Evolutionary conservation across 768 basidiomycete species (phyloP).

Genomic region (Serendipita sp.): DNA sequence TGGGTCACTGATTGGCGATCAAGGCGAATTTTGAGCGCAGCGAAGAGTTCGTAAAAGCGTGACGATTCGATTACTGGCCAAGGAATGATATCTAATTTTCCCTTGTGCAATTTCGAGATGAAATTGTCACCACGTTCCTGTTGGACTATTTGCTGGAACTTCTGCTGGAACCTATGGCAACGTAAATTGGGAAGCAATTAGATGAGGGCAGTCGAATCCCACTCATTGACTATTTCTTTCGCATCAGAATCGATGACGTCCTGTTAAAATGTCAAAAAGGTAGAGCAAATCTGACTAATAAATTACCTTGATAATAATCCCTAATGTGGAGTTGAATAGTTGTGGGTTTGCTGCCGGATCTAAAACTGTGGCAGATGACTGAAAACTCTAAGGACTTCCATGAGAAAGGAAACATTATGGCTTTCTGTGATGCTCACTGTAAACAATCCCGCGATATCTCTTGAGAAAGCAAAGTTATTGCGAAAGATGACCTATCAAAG

Average conservation of each 20-base stretch:
- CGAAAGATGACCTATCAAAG: constrained; percentile 39
- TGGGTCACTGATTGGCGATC: constrained; percentile 37
- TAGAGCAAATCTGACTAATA: neutral
- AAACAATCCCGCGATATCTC: constrained; percentile 45
- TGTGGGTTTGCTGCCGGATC: constrained; percentile 43
- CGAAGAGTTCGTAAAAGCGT: constrained; percentile 44
- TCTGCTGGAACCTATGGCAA: constrained; percentile 32
- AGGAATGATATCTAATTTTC: constrained; percentile 40
- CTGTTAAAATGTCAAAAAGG: constrained; percentile 19
- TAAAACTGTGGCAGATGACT: constrained; percentile 23
- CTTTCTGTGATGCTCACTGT: constrained; percentile 20
- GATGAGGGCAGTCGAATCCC: constrained; percentile 12
- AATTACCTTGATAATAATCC: constrained; percentile 45
- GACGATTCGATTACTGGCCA: constrained; percentile 53
- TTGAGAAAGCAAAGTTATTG: constrained; percentile 46
- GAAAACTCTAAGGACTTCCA: constrained; percentile 10
- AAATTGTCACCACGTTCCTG: constrained; percentile 47
- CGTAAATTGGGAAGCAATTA: neutral
- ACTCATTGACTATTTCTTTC: constrained; percentile 43
- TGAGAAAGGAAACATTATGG: constrained; percentile 33
- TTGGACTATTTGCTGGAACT: constrained; percentile 46
- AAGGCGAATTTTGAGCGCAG: constrained; percentile 28
- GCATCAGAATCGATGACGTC: constrained; percentile 50
- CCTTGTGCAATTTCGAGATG: constrained; percentile 41
- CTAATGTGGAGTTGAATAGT: constrained; percentile 41